Conservation (phyloP, 2,329 filamentous ascomycete species). For the Pestalotiopsis sp. region DNA sequence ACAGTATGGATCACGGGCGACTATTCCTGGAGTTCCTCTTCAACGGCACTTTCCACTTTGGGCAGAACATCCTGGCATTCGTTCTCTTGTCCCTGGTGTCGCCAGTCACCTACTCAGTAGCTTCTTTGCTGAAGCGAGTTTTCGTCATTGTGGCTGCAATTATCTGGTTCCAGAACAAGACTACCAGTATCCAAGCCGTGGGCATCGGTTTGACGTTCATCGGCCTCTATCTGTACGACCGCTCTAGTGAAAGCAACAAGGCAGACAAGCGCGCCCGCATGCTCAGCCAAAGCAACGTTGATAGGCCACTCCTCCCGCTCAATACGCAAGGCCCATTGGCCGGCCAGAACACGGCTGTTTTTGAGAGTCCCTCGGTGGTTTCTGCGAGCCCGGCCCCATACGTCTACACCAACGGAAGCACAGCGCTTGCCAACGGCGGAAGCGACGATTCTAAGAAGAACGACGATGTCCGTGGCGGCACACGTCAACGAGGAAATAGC, state of each 20-base stretch:
- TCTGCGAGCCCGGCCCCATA: conserved; percentile 33
- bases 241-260: conserved; percentile 84
- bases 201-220: conserved; percentile 90
- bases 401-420: conserved; percentile 49
- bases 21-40: conserved; percentile 86
- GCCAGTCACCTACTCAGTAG: conserved; percentile 95
- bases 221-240: conserved; percentile 93
- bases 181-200: conserved; percentile 77
- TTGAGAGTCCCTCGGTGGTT: conserved; percentile 37
- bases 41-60: conserved; percentile 96
- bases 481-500: conserved; percentile 44
- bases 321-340: conserved; percentile 42
- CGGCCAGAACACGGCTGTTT: conserved; percentile 33
- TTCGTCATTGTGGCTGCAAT: conserved; percentile 96
- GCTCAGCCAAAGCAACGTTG: conserved; percentile 51
- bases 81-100: conserved; percentile 89
- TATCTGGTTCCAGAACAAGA: conserved; percentile 92
- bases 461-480: conserved; percentile 44
- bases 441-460: conserved; percentile 58
- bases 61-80: conserved; percentile 94
- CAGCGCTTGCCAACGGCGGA: conserved; percentile 31
- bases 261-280: conserved; percentile 80
- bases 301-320: conserved; percentile 68
- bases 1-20: conserved; percentile 76
- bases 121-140: conserved; percentile 93